Evolutionary conservation across 2,329 filamentous ascomycete species (phyloP).

Genomic region (Malbranchea zuffiana): DNA sequence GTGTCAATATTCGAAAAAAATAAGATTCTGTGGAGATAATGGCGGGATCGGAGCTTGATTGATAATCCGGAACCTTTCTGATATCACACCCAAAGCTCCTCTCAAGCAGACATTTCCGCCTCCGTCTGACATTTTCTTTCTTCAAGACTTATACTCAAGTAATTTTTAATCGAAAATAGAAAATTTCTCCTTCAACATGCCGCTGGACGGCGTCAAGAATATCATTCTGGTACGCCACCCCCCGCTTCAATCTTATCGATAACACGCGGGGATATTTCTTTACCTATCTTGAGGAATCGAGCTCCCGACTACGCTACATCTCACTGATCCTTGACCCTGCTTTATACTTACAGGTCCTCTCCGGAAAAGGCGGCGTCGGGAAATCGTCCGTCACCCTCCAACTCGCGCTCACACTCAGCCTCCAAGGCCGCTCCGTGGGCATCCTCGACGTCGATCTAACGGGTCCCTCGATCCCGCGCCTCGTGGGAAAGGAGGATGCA

Average conservation of each 20-base stretch:
- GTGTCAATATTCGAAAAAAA: too few species aligned
- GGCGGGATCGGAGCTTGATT: conserved; percentile 6
- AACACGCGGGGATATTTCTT: conserved; percentile 18
- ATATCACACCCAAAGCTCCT: background rate
- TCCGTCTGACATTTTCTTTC: background rate
- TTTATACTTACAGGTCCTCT: conserved; percentile 51
- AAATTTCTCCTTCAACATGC: conserved; percentile 22
- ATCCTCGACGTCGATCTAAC: conserved; percentile 95
- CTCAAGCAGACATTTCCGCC: background rate
- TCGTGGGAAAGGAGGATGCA: conserved; percentile 77
- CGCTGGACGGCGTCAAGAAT: conserved; percentile 35
- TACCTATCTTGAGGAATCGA: too few species aligned
- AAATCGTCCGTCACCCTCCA: conserved; percentile 98
- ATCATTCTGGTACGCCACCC: conserved; percentile 28
- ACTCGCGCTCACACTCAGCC: conserved; percentile 76
- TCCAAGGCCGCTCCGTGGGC: conserved; percentile 78
- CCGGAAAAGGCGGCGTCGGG: conserved; percentile 93
- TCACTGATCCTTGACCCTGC: background rate
- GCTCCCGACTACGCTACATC: too few species aligned
- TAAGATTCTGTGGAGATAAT: too few species aligned
- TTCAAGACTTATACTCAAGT: background rate
- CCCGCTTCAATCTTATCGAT: conserved; percentile 28
- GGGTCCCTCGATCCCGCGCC: conserved; percentile 87
- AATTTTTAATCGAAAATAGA: background rate
- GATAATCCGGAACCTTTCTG: conserved; percentile 7